These are phyloP conservation scores for Pythium rhizo-oryzae DNA, from an alignment of 352 stramenopile genomes.

Conservation along the genomic window DNA sequence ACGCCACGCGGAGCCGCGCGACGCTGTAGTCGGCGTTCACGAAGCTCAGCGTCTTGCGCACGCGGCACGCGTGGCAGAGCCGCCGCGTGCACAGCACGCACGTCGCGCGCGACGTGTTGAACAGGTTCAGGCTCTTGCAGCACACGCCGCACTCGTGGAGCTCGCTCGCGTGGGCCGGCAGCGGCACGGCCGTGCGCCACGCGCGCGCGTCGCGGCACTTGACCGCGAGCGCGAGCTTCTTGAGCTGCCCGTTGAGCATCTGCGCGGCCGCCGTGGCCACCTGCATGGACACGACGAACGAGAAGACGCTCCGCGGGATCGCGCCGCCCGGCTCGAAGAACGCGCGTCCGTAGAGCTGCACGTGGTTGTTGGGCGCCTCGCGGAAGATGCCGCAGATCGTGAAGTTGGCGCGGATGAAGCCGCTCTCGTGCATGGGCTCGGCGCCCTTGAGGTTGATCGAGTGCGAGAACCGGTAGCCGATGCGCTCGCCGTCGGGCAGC, in stretches of 20 bases:
- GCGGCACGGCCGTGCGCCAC: conserved; percentile 16
- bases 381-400: conserved; percentile 44
- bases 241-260: conserved; percentile 7
- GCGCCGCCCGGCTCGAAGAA: conserved; percentile 39
- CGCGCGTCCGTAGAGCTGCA: conserved; percentile 40
- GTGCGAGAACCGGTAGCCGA: conserved; percentile 58
- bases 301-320: conserved; percentile 34
- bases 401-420: conserved; percentile 37
- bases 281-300: not conserved
- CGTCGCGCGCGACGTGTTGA: conserved; percentile 14
- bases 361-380: conserved; percentile 27
- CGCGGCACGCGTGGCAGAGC: conserved; percentile 17
- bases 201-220: conserved; percentile 6
- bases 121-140: conserved; percentile 12
- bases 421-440: not conserved
- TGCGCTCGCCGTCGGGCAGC: conserved; percentile 38
- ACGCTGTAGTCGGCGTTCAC: conserved; percentile 9
- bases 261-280: not conserved
- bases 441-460: conserved; percentile 34
- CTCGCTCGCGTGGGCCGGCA: not conserved
- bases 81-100: conserved; percentile 17
- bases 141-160: conserved; percentile 10
- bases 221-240: conserved; percentile 21
- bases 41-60: conserved; percentile 21
- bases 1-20: conserved; percentile 11